Evolutionary conservation across 2,329 filamentous ascomycete species (phyloP).

Genomic region (Lachnellula cervina): DNA sequence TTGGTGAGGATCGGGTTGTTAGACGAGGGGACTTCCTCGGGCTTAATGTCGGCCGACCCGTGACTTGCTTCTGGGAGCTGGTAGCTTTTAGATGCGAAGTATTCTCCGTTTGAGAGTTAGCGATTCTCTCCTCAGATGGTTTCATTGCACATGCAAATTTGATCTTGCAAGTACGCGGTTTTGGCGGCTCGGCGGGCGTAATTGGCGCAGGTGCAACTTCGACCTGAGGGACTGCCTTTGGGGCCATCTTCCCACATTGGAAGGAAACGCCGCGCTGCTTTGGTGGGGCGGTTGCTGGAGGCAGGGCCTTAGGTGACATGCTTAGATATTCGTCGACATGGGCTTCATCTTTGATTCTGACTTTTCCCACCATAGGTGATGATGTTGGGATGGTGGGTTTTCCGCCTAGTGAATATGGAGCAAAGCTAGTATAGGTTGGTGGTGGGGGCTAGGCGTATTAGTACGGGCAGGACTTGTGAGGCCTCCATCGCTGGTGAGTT

Average conservation of each 20-base stretch:
- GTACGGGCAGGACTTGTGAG: constrained; percentile 85
- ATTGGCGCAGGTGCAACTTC: constrained; percentile 31
- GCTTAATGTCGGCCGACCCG: constrained; percentile 25
- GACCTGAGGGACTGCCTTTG: constrained; percentile 36
- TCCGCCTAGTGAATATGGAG: constrained; percentile 23
- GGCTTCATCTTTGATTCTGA: constrained; percentile 7
- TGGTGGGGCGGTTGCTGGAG: constrained; percentile 57
- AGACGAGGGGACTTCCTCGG: constrained; percentile 25
- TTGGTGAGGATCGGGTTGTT: constrained; percentile 2
- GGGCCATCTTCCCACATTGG: constrained; percentile 52
- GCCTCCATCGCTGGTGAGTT: constrained; percentile 91
- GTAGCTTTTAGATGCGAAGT: constrained; percentile 11
- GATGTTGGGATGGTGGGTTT: constrained; percentile 16
- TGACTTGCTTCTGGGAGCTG: constrained; percentile 14
- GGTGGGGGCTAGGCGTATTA: constrained; percentile 86
- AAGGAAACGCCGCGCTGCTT: constrained; percentile 92
- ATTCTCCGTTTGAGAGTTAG: constrained; percentile 9
- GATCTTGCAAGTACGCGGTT: constrained; percentile 57
- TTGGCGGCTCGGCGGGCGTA: constrained; percentile 33
- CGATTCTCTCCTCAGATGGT: constrained; percentile 33
- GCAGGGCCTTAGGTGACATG: constrained; percentile 42
- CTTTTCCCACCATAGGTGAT: constrained; percentile 8
- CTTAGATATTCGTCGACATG: constrained; percentile 11
- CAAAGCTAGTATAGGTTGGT: constrained; percentile 43
- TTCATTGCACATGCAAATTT: constrained; percentile 67